Percentiles rank a stretch among this genome's conserved stretches.
These are phyloP conservation scores for Cephalotrichum gorgonifer DNA, from an alignment of 2,329 filamentous ascomycete genomes.

Conservation along the genomic window DNA sequence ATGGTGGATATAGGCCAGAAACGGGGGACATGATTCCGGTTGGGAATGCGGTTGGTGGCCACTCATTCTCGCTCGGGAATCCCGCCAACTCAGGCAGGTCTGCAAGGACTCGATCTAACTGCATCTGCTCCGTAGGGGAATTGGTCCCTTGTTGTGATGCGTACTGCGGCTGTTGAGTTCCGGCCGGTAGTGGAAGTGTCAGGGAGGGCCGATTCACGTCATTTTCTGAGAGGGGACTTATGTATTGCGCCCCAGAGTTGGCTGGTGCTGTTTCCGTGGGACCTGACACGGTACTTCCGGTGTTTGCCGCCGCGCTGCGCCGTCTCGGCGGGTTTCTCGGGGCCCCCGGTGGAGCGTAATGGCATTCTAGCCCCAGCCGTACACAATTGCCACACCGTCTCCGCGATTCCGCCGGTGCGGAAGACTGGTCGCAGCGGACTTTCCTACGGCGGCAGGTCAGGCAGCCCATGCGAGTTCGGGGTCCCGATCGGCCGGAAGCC, in stretches of 20 bases:
- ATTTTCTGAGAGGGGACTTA: not conserved
- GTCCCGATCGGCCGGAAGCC: not conserved
- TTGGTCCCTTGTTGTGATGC: not conserved
- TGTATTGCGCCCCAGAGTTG: not conserved
- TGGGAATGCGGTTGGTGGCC: not conserved
- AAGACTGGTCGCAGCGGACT: constrained; percentile 11
- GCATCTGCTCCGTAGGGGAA: not conserved
- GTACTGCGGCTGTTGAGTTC: not conserved
- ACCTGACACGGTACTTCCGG: not conserved
- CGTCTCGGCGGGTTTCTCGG: not conserved
- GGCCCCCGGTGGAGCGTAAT: not conserved
- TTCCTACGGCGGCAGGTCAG: constrained; percentile 13
- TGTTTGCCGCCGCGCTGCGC: not conserved
- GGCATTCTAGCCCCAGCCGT: not conserved
- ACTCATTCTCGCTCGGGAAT: not conserved
- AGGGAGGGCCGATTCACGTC: not conserved
- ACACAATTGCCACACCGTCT: not conserved
- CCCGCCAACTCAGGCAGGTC: not conserved
- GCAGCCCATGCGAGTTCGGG: constrained; percentile 9
- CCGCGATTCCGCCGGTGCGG: not conserved
- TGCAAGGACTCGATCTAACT: not conserved
- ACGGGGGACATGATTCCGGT: not conserved
- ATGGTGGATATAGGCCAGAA: not conserved
- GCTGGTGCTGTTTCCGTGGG: not conserved
- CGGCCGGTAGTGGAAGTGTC: not conserved